Evolutionary conservation across 805 yeast genomes (phyloP), one percentile per base, ranked within the genome.

Genomic region (Saturnispora gosingensis): DNA sequence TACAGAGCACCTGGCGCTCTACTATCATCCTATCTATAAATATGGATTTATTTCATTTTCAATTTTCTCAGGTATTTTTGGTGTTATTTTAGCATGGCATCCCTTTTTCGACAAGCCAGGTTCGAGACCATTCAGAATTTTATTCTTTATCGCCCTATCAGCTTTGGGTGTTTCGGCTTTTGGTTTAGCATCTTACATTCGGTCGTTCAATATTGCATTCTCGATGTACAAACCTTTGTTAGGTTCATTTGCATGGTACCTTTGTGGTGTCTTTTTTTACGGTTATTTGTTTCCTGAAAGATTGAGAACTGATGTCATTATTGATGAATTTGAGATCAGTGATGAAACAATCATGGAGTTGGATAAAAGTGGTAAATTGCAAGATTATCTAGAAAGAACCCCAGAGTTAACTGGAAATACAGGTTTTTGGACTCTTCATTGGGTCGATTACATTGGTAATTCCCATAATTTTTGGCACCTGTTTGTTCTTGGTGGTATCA

Each of bases 381-480:
- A 67, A 39, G 56, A 56, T 7, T 76, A 77, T 59, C 73, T 78
- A 56, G 67, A 72, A 50, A 66, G 66, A 32, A 48, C 56, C 5
- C 82, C 81, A 5, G 65, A 66, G 2, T 43, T 54, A 32, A 64
- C 72, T 22, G 60, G 58, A 10, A 51, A 61, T 25, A 59, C 65
- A 40, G 58, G 66, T 2, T 73, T 82, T 49, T 59, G 68, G 35
- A 80, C 88, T 1, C 64, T 85, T 20, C 91, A 85, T 91, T 89
- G 97, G 91, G 82, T 82, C 15, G 93, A 86, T 59, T 85, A 84
- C 64, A 65, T 77, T 27, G 72, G 82, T 50, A 76, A 81, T 42
- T 87, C 96, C 36, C 99, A 91, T 67, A 90, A 89, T 61, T 72
- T 91, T 30, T 91, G 99, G 99, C 99, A 91, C 68, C 65, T 88